These are phyloP conservation scores for Kodamaea arcana DNA, from an alignment of 1,139 yeast species.

Conservation along the genomic window DNA sequence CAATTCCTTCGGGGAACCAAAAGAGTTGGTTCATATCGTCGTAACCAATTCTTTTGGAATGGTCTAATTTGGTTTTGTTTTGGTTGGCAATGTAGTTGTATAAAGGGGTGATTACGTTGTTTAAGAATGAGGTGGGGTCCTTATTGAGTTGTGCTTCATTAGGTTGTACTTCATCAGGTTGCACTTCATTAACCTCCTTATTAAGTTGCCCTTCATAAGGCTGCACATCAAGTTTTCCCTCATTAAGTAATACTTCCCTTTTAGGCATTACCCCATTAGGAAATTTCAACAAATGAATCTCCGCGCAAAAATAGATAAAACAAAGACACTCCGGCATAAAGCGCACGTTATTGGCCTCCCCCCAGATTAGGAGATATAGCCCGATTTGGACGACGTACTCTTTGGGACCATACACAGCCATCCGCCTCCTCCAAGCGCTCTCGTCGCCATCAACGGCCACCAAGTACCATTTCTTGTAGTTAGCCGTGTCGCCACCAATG, in stretches of 20 bases:
- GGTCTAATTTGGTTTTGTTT: constrained; percentile 59
- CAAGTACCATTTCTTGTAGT: constrained; percentile 42
- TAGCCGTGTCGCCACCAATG: constrained; percentile 38
- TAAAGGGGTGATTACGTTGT: constrained; percentile 42
- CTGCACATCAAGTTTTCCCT: not conserved
- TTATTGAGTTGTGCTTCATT: not conserved
- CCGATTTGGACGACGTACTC: constrained; percentile 31
- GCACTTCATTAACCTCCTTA: not conserved
- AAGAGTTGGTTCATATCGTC: constrained; percentile 84
- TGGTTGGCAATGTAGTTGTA: constrained; percentile 42
- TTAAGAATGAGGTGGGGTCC: constrained; percentile 22
- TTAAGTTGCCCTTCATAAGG: not conserved
- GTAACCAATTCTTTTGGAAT: constrained; percentile 68
- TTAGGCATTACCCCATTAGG: not conserved
- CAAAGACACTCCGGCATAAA: constrained; percentile 44
- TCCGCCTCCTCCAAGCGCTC: constrained; percentile 22
- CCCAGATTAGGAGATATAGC: constrained; percentile 39
- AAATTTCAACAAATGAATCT: not conserved
- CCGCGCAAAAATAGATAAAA: constrained; percentile 31
- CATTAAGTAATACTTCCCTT: not conserved
- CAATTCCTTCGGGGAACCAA: constrained; percentile 70
- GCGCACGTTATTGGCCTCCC: constrained; percentile 40
- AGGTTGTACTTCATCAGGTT: not conserved
- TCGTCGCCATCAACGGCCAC: constrained; percentile 22
- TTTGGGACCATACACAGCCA: constrained; percentile 14